Base-by-base conservation (phyloP, 208 protist species). In the Trypanosoma avium region DNA sequence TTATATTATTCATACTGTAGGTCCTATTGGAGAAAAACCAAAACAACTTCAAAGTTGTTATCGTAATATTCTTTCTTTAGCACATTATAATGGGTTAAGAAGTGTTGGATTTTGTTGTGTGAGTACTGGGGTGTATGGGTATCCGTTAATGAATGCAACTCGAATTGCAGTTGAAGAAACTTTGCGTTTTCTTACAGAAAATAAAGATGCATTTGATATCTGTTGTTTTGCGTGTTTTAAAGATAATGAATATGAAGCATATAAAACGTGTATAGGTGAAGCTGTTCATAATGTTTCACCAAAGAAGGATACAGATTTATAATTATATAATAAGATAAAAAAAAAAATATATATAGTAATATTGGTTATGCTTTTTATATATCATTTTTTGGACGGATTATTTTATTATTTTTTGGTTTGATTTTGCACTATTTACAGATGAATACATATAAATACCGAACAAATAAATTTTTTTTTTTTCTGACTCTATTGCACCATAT, bases 51-150 rank as follows among this genome's bases (percentile, higher is more conserved):
- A 30, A 22, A 79, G 52, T 19, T 88, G 77, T 53, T 97, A 97
- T 68, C 57, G 61, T 0, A 84, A 57, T 19, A 47, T 77, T 15
- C 49, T 96, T 33, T 69, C 75, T 19, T 59, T 88, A n/a, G 70
- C 64, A 17, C 50, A 73, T 24, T 24, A 42, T 13, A 66, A 88
- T 43, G 35, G 75, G 10, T 40, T 96, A 19, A 73, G 76, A 33
- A 81, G 64, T 26, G 36, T 96, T 0, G 93, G 74, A 2, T 72
- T 97, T n/a, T 95, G 88, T 62, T 61, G 86, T 24, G 73, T 97
- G 33, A 92, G 84, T 35, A 92, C 85, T 17, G 93, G 93, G 4
- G 81, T 97, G 21, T 97, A 88, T 61, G 93, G 93, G 10, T 97
- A 93, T 62, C 86, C 86, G 7, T 62, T 93, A 5, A 9, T 49